Evolutionary conservation across 257 asterid genomes (phyloP), one percentile per base, ranked within the genome.

Genomic region (Lycium barbarum): DNA sequence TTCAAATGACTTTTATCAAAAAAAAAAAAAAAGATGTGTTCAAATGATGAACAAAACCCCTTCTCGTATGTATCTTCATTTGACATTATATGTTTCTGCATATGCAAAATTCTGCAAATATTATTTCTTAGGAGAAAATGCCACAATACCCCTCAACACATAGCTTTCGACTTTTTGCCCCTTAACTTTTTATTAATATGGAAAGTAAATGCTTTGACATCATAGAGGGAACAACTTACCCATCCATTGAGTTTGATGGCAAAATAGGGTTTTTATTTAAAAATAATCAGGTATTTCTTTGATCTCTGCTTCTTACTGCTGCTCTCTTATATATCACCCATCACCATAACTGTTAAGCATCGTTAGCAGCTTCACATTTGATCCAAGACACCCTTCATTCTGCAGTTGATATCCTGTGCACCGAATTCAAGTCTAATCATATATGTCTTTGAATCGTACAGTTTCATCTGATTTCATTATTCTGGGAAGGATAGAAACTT

Each of bases 91-190:
- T 49, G 61, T 22, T 7, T 74, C 43, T 20, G 61, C 61, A 74
- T 47, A 6, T 20, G 81, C 81, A 49, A 74, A 20, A 47, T n/a
- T 73, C n/a, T 73, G 59, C 80, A 47, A 73, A 47, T 47, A 12
- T 12, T 74, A 49, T 22, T 47, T 74, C 62, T 74, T 74, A 74
- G 61, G 61, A 49, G 81, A 74, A 74, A 74, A 49, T 22, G 45
- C 20, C 12, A 61, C 81, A 74, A 61, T 11, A 74, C 15, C 38
- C 81, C 80, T 72, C 17, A 72, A 45, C 80, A 5, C n/a, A 43
- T n/a, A 0, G 9, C 55, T 49, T 72, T 45, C n/a, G 18, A 72
- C 80, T 12, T 72, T 72, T 11, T 72, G 11, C 58, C 35, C 7
- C 58, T 76, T 53, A 76, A 26, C 82, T 3, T 76, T 9, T 14